Evolutionary conservation across 2,329 filamentous ascomycete species (phyloP).

Genomic region (Diaporthe sp.): DNA sequence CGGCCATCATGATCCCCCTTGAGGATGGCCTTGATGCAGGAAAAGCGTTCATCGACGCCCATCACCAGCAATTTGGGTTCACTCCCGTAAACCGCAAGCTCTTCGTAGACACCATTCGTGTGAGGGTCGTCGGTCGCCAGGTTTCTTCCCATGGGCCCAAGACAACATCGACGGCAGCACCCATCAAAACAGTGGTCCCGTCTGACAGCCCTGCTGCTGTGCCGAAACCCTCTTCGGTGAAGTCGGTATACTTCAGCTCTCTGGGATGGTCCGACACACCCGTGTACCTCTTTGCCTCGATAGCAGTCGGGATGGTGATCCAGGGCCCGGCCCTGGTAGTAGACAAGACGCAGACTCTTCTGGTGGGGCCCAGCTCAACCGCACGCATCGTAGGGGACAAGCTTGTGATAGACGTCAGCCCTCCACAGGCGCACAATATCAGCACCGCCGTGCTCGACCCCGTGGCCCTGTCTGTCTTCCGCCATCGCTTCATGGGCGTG

Average conservation of each 20-base stretch:
- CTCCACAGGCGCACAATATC: slow-evolving; percentile 25
- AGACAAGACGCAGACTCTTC: slow-evolving; percentile 60
- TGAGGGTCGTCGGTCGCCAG: slow-evolving; percentile 21
- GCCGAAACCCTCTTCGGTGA: neutral
- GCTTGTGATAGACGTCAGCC: slow-evolving; percentile 54
- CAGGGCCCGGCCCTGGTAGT: slow-evolving; percentile 34
- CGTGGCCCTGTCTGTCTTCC: slow-evolving; percentile 62
- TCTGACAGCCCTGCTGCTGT: neutral
- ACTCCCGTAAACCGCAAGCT: slow-evolving; percentile 23
- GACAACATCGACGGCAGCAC: neutral
- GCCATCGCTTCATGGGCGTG: slow-evolving; percentile 70
- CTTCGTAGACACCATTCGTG: slow-evolving; percentile 34
- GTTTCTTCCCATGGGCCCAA: neutral
- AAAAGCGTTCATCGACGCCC: slow-evolving; percentile 24
- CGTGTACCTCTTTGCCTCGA: slow-evolving; percentile 39
- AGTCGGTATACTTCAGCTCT: slow-evolving; percentile 42
- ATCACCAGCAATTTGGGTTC: slow-evolving; percentile 36
- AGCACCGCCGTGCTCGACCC: neutral
- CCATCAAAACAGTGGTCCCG: neutral
- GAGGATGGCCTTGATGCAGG: neutral
- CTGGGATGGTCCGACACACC: slow-evolving; percentile 42
- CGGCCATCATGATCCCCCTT: slow-evolving; percentile 49
- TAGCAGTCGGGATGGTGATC: neutral
- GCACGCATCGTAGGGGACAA: slow-evolving; percentile 54
- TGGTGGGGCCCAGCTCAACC: slow-evolving; percentile 54